Evolutionary conservation across 73 alveolate species (phyloP), one percentile per base, ranked within the genome.

Genomic region (Paramecium primaurelia): DNA sequence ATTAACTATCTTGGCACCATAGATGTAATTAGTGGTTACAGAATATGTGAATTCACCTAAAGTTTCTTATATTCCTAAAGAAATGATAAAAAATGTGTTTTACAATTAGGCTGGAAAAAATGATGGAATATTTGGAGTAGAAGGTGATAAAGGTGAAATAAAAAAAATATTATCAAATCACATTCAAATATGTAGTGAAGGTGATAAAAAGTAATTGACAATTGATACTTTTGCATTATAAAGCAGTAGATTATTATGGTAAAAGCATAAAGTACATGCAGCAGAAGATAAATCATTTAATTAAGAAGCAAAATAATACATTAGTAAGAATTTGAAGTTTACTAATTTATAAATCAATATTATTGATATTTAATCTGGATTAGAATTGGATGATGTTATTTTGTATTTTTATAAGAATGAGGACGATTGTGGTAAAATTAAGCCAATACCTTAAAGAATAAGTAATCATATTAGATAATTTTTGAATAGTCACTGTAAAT

Each of bases 111-210:
- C 88, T 37, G 14, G 38, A 37, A 22, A 8, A 4, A 22, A 14
- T 32, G 88, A 75, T 75, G 88, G 88, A 9, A 32, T 75, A 14
- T 34, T 75, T 34, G 88, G 88, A 14, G 88, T 75, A 5, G 42
- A 75, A 14, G 88, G 88, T 20, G 59, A 37, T 75, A 22, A 40
- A 32, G 37, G 28, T 2, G 88, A 36, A 34, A 37, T 75, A n/a
- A 75, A 30, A 22, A 36, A 34, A 2, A 32, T 75, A 11, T 75
- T 75, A 18, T 32, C 20, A 3, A 45, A 75, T 4, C 42, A 75
- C 16, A 37, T 75, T 32, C 25, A 75, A 14, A 75, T 75, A 1
- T 75, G 88, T 14, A 54, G 69, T 54, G 88, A 45, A 38, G 88
- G 37, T 37, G 22, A 75, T 75, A 75, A 75, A 75, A 37, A 26